Percentiles rank a stretch among this genome's conserved stretches.
Conservation (phyloP, 1,139 yeast species). For the Kodamaea fungicola region DNA sequence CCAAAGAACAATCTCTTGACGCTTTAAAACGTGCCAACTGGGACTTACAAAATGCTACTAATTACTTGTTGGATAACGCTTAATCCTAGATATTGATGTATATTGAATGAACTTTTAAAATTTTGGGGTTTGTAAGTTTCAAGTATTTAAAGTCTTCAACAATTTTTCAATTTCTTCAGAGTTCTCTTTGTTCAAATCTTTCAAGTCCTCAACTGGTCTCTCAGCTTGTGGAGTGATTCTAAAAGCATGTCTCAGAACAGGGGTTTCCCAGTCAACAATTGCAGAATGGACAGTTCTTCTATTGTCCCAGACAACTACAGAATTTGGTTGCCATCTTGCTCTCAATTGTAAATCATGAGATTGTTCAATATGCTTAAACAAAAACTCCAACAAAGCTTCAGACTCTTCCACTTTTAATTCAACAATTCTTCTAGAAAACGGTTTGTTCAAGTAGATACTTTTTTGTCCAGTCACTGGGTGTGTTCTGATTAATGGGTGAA, state of each 20-base stretch:
- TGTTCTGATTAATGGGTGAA: constrained; percentile 55
- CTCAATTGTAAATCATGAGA: constrained; percentile 55
- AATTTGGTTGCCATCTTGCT: constrained; percentile 55
- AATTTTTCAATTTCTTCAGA: constrained; percentile 38
- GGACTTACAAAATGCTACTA: constrained; percentile 82
- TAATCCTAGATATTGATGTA: constrained; percentile 11
- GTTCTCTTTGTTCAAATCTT: constrained; percentile 33
- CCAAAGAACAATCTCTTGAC: constrained; percentile 54
- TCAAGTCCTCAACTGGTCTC: constrained; percentile 37
- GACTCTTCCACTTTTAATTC: constrained; percentile 58
- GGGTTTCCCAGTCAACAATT: constrained; percentile 40
- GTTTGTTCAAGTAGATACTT: constrained; percentile 49
- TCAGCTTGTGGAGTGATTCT: constrained; percentile 49
- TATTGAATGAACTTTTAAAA: not conserved
- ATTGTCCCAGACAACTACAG: constrained; percentile 54
- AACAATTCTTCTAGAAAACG: constrained; percentile 52
- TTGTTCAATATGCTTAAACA: constrained; percentile 44
- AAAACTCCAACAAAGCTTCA: constrained; percentile 45
- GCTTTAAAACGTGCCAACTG: constrained; percentile 72
- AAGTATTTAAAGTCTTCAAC: constrained; percentile 11
- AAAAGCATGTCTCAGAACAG: constrained; percentile 41
- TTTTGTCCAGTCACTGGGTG: constrained; percentile 58
- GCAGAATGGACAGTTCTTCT: constrained; percentile 44
- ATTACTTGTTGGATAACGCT: constrained; percentile 71
- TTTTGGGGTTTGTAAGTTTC: not conserved